These are phyloP conservation scores for Macrotyloma uniflorum DNA, from an alignment of 306 rosid genomes.

Conservation along the genomic window DNA sequence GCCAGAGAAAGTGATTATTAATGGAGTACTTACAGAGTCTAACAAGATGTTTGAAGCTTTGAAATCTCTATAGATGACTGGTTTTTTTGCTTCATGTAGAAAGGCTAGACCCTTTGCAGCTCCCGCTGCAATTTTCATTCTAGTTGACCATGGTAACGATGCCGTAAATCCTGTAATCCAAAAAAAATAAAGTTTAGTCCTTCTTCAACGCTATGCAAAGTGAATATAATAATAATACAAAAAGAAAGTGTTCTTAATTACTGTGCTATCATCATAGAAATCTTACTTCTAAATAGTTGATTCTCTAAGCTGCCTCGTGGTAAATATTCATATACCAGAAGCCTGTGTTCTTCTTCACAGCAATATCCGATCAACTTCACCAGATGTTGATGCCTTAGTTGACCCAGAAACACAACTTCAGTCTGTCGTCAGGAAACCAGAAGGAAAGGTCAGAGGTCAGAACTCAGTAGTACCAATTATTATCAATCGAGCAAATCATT, in stretches of 20 bases:
- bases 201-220: background rate
- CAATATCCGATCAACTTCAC: constrained; percentile 94
- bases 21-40: constrained; percentile 64
- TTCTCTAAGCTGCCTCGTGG: constrained; percentile 98
- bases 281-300: constrained; percentile 87
- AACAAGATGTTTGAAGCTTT: constrained; percentile 91
- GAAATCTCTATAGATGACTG: constrained; percentile 91
- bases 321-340: constrained; percentile 81
- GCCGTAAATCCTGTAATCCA: constrained; percentile 64
- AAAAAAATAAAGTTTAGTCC: background rate
- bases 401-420: constrained; percentile 92
- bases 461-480: background rate
- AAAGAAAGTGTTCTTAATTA: background rate
- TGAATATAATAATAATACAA: background rate
- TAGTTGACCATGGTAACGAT: constrained; percentile 86
- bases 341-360: constrained; percentile 91
- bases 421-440: constrained; percentile 51
- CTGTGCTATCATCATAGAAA: background rate
- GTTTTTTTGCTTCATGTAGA: constrained; percentile 83
- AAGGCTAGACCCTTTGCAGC: constrained; percentile 94
- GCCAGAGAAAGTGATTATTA: background rate
- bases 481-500: background rate
- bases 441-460: constrained; percentile 20
- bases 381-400: constrained; percentile 79
- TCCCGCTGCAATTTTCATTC: constrained; percentile 96